A percentile compares a stretch with the other conserved stretches of the same genome.
These are phyloP conservation scores for Scheffersomyces parashehatae DNA, from an alignment of 1,139 yeast species.

Conservation along the genomic window DNA sequence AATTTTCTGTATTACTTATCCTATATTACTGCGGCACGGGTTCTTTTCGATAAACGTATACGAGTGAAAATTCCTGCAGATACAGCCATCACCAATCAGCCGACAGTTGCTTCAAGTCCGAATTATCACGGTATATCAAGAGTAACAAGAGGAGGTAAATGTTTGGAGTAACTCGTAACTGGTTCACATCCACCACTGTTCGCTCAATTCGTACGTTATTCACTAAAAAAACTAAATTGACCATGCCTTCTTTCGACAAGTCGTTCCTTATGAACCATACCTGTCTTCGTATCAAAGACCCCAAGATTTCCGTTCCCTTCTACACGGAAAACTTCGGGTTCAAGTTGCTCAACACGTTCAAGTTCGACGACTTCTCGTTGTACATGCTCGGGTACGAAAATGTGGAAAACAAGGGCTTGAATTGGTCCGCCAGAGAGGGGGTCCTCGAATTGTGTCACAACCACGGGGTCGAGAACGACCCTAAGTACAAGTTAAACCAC, in stretches of 20 bases:
- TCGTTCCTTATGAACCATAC: conserved; percentile 65
- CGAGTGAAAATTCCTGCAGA: no score
- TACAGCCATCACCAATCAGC: no score
- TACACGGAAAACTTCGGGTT: conserved; percentile 78
- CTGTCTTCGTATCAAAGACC: conserved; percentile 81
- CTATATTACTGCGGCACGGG: no score
- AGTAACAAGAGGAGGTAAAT: no score
- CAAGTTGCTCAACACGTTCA: conserved; percentile 54
- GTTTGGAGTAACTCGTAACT: no score
- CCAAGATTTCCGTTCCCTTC: conserved; percentile 68
- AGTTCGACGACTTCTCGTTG: conserved; percentile 61
- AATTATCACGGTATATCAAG: no score
- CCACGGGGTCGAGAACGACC: conserved; percentile 70
- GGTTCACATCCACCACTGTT: no score
- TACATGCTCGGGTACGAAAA: conserved; percentile 65
- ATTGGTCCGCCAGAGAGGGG: conserved; percentile 70
- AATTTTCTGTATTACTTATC: no score
- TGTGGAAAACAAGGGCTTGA: conserved; percentile 36
- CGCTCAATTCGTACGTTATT: no score
- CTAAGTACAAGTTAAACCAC: conserved; percentile 59
- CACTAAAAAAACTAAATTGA: conserved; percentile 1
- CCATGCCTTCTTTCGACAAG: conserved; percentile 33
- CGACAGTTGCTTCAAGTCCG: no score
- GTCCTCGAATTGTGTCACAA: conserved; percentile 83
- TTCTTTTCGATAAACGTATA: no score